Evolutionary conservation across 164 flowering plant genomes (phyloP).

Genomic region (Annona cherimola): DNA sequence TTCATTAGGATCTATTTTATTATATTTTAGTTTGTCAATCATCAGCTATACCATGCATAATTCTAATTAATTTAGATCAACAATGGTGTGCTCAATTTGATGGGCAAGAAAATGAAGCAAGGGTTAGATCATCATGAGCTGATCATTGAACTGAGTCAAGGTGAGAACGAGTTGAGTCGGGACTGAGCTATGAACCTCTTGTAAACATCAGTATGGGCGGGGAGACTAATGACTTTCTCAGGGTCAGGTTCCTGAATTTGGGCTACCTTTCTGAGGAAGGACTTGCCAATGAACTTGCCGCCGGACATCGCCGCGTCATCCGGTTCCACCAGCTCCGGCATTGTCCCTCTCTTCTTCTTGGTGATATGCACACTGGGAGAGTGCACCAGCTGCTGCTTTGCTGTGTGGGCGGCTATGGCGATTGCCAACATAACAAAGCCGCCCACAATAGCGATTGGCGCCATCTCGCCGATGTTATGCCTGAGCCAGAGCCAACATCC

Average conservation of each 20-base stretch:
- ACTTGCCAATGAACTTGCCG: slow-evolving; percentile 37
- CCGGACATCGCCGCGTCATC: slow-evolving; percentile 37
- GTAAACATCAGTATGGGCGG: slow-evolving; percentile 24
- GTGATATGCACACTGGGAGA: slow-evolving; percentile 43
- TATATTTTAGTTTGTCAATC: no score
- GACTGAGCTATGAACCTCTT: not conserved
- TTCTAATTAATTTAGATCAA: no score
- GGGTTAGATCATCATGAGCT: no score
- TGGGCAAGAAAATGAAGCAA: no score
- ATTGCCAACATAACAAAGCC: slow-evolving; percentile 34
- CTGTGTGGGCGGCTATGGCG: slow-evolving; percentile 43
- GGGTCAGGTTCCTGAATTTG: slow-evolving; percentile 54
- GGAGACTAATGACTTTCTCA: slow-evolving; percentile 17
- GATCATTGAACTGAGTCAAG: no score
- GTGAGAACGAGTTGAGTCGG: no score
- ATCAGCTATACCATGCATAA: no score
- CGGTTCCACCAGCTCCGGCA: slow-evolving; percentile 63
- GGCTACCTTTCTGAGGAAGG: slow-evolving; percentile 67
- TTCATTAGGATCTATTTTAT: no score
- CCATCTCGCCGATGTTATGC: slow-evolving; percentile 32
- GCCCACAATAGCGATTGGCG: slow-evolving; percentile 45
- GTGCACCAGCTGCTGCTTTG: slow-evolving; percentile 39
- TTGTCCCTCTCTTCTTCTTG: slow-evolving; percentile 53
- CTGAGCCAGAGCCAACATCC: no score
- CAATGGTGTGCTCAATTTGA: no score